Conservation (phyloP, 2,329 filamentous ascomycete species). For the Metarhizium brunneum region DNA sequence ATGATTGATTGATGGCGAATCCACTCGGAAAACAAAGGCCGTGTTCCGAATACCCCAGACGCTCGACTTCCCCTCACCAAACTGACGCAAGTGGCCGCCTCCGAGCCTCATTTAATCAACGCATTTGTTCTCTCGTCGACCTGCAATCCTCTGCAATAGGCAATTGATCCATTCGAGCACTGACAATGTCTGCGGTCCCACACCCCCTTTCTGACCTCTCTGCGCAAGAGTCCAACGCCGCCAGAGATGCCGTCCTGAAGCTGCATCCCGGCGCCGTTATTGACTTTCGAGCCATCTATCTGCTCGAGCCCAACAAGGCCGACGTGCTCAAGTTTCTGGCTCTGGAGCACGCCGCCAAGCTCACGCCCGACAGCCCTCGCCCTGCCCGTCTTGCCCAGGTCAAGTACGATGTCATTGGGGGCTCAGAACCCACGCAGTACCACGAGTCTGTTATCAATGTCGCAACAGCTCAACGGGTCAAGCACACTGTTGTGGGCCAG, state of each 20-base stretch:
- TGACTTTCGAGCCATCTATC: slow-evolving; percentile 40
- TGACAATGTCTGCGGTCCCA: slow-evolving; percentile 8
- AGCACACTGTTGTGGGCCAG: slow-evolving; percentile 16
- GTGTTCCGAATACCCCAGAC: not conserved
- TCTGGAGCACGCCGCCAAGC: slow-evolving; percentile 25
- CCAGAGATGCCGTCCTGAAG: slow-evolving; percentile 22
- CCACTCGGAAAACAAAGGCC: not conserved
- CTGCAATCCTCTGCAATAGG: not conserved
- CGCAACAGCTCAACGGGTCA: slow-evolving; percentile 12
- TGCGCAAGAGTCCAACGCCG: slow-evolving; percentile 20
- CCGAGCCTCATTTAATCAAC: too few species aligned
- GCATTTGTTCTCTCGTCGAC: not conserved
- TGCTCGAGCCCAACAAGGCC: slow-evolving; percentile 40
- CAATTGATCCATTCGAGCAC: not conserved
- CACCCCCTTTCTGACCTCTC: slow-evolving; percentile 24
- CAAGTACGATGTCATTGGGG: slow-evolving; percentile 27
- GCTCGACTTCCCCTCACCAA: too few species aligned
- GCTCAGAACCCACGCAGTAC: slow-evolving; percentile 15
- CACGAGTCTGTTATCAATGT: slow-evolving; percentile 28
- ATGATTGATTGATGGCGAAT: too few species aligned
- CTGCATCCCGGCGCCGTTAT: slow-evolving; percentile 19
- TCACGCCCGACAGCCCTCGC: slow-evolving; percentile 16
- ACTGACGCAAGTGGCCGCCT: too few species aligned
- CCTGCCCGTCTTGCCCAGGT: slow-evolving; percentile 32
- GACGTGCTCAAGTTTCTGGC: slow-evolving; percentile 37